These are phyloP conservation scores for Thermothielavioides terrestris DNA, from an alignment of 495 filamentous ascomycete genomes.

Conservation along the genomic window DNA sequence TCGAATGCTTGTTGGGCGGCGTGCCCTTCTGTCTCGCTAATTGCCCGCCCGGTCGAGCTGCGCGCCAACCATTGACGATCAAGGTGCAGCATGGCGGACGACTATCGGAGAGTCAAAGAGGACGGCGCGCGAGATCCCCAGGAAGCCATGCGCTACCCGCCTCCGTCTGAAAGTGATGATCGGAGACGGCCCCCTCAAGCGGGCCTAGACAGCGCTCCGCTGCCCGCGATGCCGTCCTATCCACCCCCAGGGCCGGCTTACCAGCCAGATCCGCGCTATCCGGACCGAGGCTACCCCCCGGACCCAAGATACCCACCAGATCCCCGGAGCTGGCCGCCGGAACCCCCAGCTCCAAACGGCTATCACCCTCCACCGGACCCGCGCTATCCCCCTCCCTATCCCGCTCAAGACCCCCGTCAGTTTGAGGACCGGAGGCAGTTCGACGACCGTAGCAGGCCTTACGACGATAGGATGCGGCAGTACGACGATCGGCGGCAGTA, in stretches of 20 bases:
- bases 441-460: constrained; percentile 3
- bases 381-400: constrained; percentile 12
- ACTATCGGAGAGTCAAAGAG: constrained; percentile 29
- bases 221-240: constrained; percentile 35
- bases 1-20: too few species aligned
- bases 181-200: constrained; percentile 28
- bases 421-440: constrained; percentile 4
- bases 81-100: constrained; percentile 37
- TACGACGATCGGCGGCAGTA: constrained; percentile 14
- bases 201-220: constrained; percentile 21
- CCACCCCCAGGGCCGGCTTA: constrained; percentile 5
- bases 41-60: too few species aligned
- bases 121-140: constrained; percentile 29
- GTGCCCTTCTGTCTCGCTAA: too few species aligned
- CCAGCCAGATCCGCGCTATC: constrained; percentile 11
- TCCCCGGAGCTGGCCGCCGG: constrained; percentile 10
- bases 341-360: constrained; percentile 8
- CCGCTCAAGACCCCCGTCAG: constrained; percentile 13
- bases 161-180: constrained; percentile 40
- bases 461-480: constrained; percentile 6
- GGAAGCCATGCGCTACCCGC: constrained; percentile 40
- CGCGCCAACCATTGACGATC: neutral
- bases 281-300: constrained; percentile 6
- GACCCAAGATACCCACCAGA: constrained; percentile 20
- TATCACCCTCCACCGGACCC: constrained; percentile 17